These are phyloP conservation scores for Syzygium aqueum DNA, from an alignment of 345 rosid species.

Conservation along the genomic window DNA sequence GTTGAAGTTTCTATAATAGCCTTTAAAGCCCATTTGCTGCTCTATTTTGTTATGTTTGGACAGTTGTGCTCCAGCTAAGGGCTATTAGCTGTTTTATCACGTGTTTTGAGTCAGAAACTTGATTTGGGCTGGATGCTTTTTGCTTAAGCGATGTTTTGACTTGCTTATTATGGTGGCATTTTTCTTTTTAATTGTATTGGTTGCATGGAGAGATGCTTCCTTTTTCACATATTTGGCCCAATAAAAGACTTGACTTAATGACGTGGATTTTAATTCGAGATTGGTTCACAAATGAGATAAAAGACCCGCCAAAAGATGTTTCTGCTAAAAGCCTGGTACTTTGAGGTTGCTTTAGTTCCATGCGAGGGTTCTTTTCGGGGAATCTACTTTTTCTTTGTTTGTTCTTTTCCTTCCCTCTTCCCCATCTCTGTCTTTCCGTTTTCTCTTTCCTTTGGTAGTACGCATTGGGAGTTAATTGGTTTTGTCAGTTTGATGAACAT, in stretches of 20 bases:
- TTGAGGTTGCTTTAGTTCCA: constrained; percentile 52
- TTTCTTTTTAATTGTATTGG: background rate
- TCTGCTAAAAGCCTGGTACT: constrained; percentile 33
- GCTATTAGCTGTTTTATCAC: background rate
- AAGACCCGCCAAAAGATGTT: constrained; percentile 39
- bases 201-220: background rate
- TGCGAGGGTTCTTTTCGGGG: constrained; percentile 35
- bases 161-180: background rate
- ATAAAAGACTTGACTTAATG: background rate
- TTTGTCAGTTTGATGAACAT: constrained; percentile 9
- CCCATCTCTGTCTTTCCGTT: constrained; percentile 17
- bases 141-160: background rate
- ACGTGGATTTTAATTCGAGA: constrained; percentile 6
- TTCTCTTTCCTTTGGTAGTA: constrained; percentile 12
- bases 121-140: background rate
- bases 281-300: constrained; percentile 9
- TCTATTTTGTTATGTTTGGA: background rate
- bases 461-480: background rate
- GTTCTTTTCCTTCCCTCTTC: constrained; percentile 39
- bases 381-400: constrained; percentile 21
- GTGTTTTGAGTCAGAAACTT: background rate
- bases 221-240: background rate
- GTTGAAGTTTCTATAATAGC: background rate
- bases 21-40: background rate
- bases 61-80: background rate